Conservation (phyloP, 495 filamentous ascomycete genomes). For the Gamarada debralockiae region DNA sequence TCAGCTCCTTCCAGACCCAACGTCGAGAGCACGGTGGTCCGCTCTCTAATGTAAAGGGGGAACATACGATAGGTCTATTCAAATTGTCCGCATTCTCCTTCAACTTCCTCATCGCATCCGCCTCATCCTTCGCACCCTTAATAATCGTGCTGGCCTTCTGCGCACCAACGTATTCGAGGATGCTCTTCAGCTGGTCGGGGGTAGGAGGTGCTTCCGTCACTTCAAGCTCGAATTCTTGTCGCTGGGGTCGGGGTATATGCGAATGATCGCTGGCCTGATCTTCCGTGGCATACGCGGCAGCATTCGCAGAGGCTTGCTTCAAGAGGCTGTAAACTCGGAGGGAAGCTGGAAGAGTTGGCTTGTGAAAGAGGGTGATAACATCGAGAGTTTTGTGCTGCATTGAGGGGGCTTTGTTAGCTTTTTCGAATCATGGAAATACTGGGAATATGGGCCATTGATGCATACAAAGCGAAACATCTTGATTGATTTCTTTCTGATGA, state of each 20-base stretch:
- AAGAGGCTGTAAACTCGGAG: constrained; percentile 65
- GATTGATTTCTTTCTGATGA: constrained; percentile 6
- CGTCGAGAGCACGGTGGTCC: constrained; percentile 1
- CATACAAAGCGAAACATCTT: constrained; percentile 43
- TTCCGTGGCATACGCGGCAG: constrained; percentile 53
- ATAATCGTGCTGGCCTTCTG: constrained; percentile 57
- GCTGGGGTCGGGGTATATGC: constrained; percentile 41
- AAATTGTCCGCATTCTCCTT: constrained; percentile 56
- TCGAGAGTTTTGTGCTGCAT: constrained; percentile 75
- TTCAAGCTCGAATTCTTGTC: constrained; percentile 76
- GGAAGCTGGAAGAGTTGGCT: constrained; percentile 60
- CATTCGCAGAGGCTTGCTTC: constrained; percentile 66
- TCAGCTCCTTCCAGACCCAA: not conserved
- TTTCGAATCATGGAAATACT: not conserved
- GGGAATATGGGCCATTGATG: not conserved
- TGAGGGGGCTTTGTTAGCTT: constrained; percentile 10
- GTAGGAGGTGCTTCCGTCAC: constrained; percentile 81
- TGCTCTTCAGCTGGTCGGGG: constrained; percentile 75
- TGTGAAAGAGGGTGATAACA: constrained; percentile 95
- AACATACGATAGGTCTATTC: constrained; percentile 65
- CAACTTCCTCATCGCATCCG: constrained; percentile 75
- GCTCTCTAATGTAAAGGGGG: not conserved
- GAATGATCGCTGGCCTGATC: constrained; percentile 62
- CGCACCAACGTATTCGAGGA: constrained; percentile 76
- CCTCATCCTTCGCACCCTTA: constrained; percentile 61